Evolutionary conservation across 2,329 filamentous ascomycete genomes (phyloP).

Genomic region (Calonectria ilicicola): DNA sequence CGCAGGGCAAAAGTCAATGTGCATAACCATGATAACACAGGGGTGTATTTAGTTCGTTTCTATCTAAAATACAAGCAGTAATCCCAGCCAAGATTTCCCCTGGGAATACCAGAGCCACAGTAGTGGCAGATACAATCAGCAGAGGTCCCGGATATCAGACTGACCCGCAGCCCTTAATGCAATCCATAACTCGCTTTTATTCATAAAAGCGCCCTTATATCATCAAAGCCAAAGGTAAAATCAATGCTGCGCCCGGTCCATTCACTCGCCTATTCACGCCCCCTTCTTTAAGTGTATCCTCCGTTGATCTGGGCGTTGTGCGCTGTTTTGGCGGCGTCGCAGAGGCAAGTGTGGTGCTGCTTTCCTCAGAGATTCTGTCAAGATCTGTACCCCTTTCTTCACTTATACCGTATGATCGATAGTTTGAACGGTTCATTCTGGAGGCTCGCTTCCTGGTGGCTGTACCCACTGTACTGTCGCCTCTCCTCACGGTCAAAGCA

Average conservation of each 20-base stretch:
- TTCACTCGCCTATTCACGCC: not conserved
- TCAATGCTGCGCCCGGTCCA: not conserved
- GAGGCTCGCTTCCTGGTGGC: not conserved
- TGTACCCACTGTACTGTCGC: not conserved
- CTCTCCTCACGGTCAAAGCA: too few species aligned
- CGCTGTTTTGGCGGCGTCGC: not conserved
- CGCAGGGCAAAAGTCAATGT: too few species aligned
- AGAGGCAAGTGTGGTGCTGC: not conserved
- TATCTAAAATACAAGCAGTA: too few species aligned
- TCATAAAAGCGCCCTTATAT: not conserved
- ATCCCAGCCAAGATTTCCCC: too few species aligned
- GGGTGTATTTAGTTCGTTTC: too few species aligned
- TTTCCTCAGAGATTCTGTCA: not conserved
- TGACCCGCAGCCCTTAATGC: not conserved
- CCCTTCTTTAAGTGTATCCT: not conserved
- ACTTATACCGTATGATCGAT: too few species aligned
- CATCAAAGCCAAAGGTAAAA: constrained; percentile 5
- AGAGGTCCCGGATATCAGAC: not conserved
- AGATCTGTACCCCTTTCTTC: not conserved
- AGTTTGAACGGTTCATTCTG: not conserved
- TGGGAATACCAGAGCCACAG: too few species aligned
- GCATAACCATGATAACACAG: too few species aligned
- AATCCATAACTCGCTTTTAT: not conserved
- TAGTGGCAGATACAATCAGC: not conserved
- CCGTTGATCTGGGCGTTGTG: not conserved